phyloP scores from a whole-genome alignment of 306 rosid species.

The Castanea sativa region DNA sequence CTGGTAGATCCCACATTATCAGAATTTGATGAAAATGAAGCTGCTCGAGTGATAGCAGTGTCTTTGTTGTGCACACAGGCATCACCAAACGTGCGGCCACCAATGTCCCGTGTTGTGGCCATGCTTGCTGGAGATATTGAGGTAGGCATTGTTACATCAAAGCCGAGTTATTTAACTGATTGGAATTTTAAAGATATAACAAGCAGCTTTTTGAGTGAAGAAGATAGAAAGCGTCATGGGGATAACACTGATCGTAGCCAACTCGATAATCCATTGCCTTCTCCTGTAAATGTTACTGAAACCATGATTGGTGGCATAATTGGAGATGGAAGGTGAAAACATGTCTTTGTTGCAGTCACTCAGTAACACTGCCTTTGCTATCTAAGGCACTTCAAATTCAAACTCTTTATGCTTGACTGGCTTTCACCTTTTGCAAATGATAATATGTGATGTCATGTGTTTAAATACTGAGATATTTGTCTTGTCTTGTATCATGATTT shows the following conservation, averaged over 20 bases:
- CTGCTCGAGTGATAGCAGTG: slow-evolving; percentile 40
- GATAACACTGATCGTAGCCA: slow-evolving; percentile 19
- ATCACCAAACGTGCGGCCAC: slow-evolving; percentile 52
- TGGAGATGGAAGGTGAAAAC: too few species aligned
- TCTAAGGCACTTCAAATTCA: too few species aligned
- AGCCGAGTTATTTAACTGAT: slow-evolving; percentile 63
- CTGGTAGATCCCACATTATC: slow-evolving; percentile 46
- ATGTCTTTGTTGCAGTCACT: too few species aligned
- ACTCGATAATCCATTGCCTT: slow-evolving; percentile 24
- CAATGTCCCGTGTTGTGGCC: slow-evolving; percentile 70
- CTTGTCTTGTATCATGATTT: too few species aligned
- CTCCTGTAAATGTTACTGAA: slow-evolving; percentile 16
- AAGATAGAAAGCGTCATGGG: slow-evolving; percentile 14
- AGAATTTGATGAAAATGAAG: slow-evolving; percentile 45
- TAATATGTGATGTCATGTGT: too few species aligned
- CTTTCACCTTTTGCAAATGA: too few species aligned
- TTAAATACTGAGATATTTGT: too few species aligned
- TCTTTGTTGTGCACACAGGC: slow-evolving; percentile 65
- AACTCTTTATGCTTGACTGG: too few species aligned
- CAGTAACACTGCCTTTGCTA: too few species aligned
- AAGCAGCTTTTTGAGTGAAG: slow-evolving; percentile 15
- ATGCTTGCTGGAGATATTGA: slow-evolving; percentile 66
- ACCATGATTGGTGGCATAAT: too few species aligned
- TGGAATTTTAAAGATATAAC: slow-evolving; percentile 56
- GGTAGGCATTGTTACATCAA: slow-evolving; percentile 42